Evolutionary conservation across 345 rosid genomes (phyloP).

Genomic region (Pugionium dolabratum): DNA sequence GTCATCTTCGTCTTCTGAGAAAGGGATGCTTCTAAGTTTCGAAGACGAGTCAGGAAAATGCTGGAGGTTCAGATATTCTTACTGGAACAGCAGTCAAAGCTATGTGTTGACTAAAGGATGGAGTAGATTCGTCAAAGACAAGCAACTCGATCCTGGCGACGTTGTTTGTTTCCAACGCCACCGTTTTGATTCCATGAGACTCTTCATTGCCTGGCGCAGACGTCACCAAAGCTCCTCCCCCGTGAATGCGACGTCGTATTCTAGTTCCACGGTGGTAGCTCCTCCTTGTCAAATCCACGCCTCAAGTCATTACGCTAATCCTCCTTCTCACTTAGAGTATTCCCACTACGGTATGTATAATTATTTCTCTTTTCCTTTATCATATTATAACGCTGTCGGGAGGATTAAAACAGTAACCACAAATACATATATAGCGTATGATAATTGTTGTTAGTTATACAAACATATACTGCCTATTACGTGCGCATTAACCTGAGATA

Average conservation of each 20-base stretch:
- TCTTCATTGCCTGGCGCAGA: slow-evolving; percentile 76
- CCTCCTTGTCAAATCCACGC: slow-evolving; percentile 20
- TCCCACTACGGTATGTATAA: slow-evolving; percentile 31
- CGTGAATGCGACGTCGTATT: slow-evolving; percentile 10
- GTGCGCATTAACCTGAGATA: no score
- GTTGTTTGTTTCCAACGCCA: slow-evolving; percentile 64
- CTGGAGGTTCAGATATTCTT: slow-evolving; percentile 83
- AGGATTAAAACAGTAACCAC: no score
- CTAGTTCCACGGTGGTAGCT: slow-evolving; percentile 21
- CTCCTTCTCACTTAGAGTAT: slow-evolving; percentile 31
- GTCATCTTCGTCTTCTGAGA: slow-evolving; percentile 26
- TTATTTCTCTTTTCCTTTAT: background rate
- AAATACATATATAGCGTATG: no score
- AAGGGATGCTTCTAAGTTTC: slow-evolving; percentile 10
- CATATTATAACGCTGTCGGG: background rate
- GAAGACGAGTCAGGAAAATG: slow-evolving; percentile 3
- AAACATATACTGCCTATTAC: no score
- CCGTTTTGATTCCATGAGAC: slow-evolving; percentile 47
- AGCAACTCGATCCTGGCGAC: slow-evolving; percentile 76
- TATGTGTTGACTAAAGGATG: slow-evolving; percentile 71
- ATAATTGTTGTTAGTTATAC: no score
- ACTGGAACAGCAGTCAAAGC: slow-evolving; percentile 48
- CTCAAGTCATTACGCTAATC: slow-evolving; percentile 30
- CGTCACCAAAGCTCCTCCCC: slow-evolving; percentile 38
- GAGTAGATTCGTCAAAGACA: slow-evolving; percentile 85